Conservation (phyloP, 2,329 filamentous ascomycete species). For the Lachnellula suecica region DNA sequence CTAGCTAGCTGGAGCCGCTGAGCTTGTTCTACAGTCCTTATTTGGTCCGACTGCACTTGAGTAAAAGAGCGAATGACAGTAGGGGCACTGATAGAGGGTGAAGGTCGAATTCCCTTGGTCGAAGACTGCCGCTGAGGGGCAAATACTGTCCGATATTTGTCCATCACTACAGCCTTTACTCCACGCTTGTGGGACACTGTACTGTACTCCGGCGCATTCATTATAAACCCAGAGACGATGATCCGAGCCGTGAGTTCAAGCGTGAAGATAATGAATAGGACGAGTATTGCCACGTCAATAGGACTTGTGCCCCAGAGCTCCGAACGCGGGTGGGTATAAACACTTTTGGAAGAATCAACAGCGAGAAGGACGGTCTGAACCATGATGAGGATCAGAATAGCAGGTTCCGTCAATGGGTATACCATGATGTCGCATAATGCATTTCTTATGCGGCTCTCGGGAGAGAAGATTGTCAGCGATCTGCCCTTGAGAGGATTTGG, state of each 20-base stretch:
- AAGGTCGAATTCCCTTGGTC: slow-evolving; percentile 19
- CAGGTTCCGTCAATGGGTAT: slow-evolving; percentile 81
- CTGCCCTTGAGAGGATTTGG: slow-evolving; percentile 84
- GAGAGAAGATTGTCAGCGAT: slow-evolving; percentile 79
- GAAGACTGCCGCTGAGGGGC: slow-evolving; percentile 68
- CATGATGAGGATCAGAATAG: slow-evolving; percentile 84
- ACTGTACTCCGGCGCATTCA: slow-evolving; percentile 90
- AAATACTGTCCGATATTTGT: slow-evolving; percentile 78
- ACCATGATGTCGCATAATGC: slow-evolving; percentile 81
- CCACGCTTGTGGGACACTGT: slow-evolving; percentile 80
- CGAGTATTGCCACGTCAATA: slow-evolving; percentile 59
- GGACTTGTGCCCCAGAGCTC: slow-evolving; percentile 60
- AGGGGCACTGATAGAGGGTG: slow-evolving; percentile 21
- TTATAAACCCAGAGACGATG: slow-evolving; percentile 88
- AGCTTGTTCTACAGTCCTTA: slow-evolving; percentile 69
- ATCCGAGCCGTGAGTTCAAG: slow-evolving; percentile 79
- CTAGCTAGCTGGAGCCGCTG: slow-evolving; percentile 84
- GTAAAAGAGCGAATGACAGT: slow-evolving; percentile 41
- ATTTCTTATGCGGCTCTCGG: slow-evolving; percentile 72
- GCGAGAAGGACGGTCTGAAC: slow-evolving; percentile 86
- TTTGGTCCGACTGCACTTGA: slow-evolving; percentile 60
- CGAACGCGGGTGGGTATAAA: slow-evolving; percentile 61
- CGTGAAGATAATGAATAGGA: slow-evolving; percentile 86
- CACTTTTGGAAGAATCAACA: slow-evolving; percentile 74
- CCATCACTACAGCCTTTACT: slow-evolving; percentile 68